phyloP scores from a whole-genome alignment of 164 flowering plant species.

The Sextonia rubra region DNA sequence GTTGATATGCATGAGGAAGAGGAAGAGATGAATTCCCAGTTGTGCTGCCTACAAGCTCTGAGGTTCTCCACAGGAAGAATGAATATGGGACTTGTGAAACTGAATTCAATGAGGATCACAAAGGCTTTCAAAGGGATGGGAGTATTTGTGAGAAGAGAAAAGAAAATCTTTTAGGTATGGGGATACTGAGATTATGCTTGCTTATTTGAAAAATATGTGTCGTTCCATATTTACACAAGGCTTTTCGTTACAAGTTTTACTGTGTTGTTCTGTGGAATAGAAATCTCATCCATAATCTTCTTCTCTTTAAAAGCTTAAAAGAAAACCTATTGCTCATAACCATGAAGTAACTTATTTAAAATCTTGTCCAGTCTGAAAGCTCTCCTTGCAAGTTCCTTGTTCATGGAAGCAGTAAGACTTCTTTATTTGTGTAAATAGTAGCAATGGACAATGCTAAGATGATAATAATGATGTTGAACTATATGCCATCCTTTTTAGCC shows the following conservation, averaged over 20 bases:
- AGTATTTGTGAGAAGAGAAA: conserved; percentile 44
- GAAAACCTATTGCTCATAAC: too few species aligned
- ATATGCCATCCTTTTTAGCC: too few species aligned
- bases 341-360: too few species aligned
- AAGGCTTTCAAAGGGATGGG: conserved; percentile 77
- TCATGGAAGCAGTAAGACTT: too few species aligned
- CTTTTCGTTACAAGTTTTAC: background rate
- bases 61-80: conserved; percentile 81
- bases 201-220: background rate
- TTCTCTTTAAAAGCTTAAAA: too few species aligned
- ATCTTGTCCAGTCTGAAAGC: too few species aligned
- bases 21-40: conserved; percentile 29
- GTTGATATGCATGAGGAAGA: conserved; percentile 10
- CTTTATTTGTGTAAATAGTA: too few species aligned
- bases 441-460: too few species aligned
- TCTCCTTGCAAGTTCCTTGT: too few species aligned
- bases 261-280: too few species aligned
- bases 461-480: too few species aligned
- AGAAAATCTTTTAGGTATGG: conserved; percentile 6
- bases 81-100: conserved; percentile 77
- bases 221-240: background rate
- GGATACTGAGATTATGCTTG: conserved; percentile 1
- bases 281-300: too few species aligned
- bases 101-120: conserved; percentile 55
- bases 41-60: conserved; percentile 85